These are phyloP conservation scores for Suillus discolor DNA, from an alignment of 768 basidiomycete genomes.

Conservation along the genomic window DNA sequence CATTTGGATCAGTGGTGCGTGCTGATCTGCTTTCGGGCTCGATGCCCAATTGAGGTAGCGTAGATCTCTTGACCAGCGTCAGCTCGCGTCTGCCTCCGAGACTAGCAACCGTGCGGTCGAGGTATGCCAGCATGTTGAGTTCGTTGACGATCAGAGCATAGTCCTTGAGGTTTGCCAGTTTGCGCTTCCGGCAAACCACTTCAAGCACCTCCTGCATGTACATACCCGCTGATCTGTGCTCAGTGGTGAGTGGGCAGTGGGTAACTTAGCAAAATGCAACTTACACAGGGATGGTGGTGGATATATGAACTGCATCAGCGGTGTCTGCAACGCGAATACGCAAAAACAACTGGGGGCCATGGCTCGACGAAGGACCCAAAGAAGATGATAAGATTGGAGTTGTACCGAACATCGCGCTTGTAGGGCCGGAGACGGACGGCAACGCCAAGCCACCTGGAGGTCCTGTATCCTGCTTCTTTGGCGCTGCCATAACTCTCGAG, in stretches of 20 bases:
- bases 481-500: conserved; percentile 60
- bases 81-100: conserved; percentile 86
- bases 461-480: conserved; percentile 59
- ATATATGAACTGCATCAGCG: conserved; percentile 82
- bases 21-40: conserved; percentile 66
- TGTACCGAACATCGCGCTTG: conserved; percentile 50
- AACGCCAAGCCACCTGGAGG: conserved; percentile 39
- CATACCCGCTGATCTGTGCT: conserved; percentile 78
- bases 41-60: conserved; percentile 71
- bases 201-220: conserved; percentile 97
- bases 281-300: conserved; percentile 90
- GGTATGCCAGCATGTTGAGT: conserved; percentile 76
- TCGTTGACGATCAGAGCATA: conserved; percentile 75
- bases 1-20: conserved; percentile 89
- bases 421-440: conserved; percentile 38
- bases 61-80: conserved; percentile 75
- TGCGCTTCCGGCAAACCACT: conserved; percentile 71
- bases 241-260: neutral
- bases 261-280: conserved; percentile 28
- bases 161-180: conserved; percentile 68
- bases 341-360: conserved; percentile 83
- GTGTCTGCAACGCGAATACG: conserved; percentile 80
- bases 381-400: conserved; percentile 64
- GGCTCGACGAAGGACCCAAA: conserved; percentile 66
- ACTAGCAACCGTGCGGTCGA: conserved; percentile 96